Base-by-base conservation (phyloP, 805 yeast genomes). In the Monosporozyma siamensis region DNA sequence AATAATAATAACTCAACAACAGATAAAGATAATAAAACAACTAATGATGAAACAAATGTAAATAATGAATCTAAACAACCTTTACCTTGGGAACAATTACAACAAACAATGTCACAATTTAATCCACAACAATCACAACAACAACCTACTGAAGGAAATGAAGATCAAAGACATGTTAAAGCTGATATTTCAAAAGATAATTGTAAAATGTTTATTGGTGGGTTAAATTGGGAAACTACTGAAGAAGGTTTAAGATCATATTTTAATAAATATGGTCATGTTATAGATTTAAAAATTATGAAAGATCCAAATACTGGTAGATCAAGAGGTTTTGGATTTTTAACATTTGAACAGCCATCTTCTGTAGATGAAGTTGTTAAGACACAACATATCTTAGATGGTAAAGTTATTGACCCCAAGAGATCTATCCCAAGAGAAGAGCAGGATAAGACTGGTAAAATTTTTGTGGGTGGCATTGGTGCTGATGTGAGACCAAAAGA, bases 381-480 rank as follows among this genome's bases (percentile, higher is more conserved):
- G 51, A 79, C 83, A 46, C 92, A 84, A 57, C 98, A 90, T 63
- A 77, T 86, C 41, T 69, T 90, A 41, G 98, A 90, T 59, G 97
- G 97, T 49, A 90, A 90, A 64, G 82, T 92, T 46, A 92, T 90
- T 59, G 98, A 90, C 60, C 97, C 98, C 31, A 90, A 90, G 64
- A 77, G 97, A 56, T 97, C 98, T 20, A 90, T 90, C 55, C 97
- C 97, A 30, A 83, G 86, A 63, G 97, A 90, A 59, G 97, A 90
- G 62, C 97, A 90, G 64, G 96, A 88, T 59, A 85, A 84, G 61
- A 88, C 95, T 10, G 95, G 97, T 53, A 90, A 90, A 68, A 89
- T 90, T 50, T 90, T 90, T 59, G 97, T 90, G 27, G 98, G 98
- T 51, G 98, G 98, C 51, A 84, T 90, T 48, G 89, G 95, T 41